These are phyloP conservation scores for Pyracantha coccinea DNA, from an alignment of 331 rosid species.

Conservation along the genomic window DNA sequence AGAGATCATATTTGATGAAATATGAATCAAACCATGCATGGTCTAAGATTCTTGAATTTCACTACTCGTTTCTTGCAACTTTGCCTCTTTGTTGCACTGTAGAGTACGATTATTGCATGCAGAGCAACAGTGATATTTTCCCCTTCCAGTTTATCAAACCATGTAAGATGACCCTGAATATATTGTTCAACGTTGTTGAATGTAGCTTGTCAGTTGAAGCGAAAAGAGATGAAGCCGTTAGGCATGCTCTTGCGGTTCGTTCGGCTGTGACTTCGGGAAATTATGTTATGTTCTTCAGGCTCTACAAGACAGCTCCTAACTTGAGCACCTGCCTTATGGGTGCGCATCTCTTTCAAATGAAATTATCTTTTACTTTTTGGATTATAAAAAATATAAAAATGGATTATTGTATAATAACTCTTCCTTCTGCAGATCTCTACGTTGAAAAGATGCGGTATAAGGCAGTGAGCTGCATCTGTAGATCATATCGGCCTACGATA, in stretches of 20 bases:
- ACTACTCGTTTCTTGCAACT: not conserved
- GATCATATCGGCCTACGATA: constrained; percentile 85
- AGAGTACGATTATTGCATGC: not conserved
- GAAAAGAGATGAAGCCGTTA: constrained; percentile 69
- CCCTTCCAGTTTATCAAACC: not conserved
- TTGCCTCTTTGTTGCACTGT: not conserved
- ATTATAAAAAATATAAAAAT: not conserved
- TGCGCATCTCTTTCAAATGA: constrained; percentile 21
- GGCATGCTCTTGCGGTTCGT: constrained; percentile 93
- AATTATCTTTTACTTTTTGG: not conserved
- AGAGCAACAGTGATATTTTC: not conserved
- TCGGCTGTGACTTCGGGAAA: constrained; percentile 89
- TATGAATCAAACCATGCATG: not conserved
- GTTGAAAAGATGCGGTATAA: constrained; percentile 93
- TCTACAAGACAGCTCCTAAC: constrained; percentile 85
- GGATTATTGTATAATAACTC: not conserved
- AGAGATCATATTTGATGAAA: not conserved
- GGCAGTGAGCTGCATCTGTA: constrained; percentile 88
- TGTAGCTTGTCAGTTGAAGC: constrained; percentile 66
- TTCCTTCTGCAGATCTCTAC: constrained; percentile 53
- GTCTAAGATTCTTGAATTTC: not conserved
- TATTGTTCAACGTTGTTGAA: constrained; percentile 17
- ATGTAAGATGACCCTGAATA: not conserved
- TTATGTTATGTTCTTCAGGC: constrained; percentile 75
- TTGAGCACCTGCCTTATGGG: constrained; percentile 89